These are phyloP conservation scores for Huntiella decipiens DNA, from an alignment of 2,329 filamentous ascomycete genomes.

Conservation along the genomic window DNA sequence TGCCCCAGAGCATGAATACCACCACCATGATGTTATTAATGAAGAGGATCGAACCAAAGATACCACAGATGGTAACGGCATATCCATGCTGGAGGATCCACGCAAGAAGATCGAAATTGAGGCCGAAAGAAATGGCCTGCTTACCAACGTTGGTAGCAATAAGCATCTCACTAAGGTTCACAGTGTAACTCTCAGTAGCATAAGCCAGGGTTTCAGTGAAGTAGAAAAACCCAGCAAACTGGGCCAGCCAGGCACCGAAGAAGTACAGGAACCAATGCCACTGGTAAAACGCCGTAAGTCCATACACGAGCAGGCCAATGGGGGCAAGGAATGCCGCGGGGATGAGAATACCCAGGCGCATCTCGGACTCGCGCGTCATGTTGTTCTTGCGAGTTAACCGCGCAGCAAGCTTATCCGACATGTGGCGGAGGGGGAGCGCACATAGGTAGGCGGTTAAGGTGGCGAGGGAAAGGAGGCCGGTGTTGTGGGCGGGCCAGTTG, in stretches of 20 bases:
- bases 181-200: conserved; percentile 38
- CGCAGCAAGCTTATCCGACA: conserved; percentile 25
- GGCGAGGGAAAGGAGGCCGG: conserved; percentile 23
- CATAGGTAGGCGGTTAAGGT: conserved; percentile 19
- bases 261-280: conserved; percentile 30
- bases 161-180: conserved; percentile 42
- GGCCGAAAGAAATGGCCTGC: conserved; percentile 34
- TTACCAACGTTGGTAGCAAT: conserved; percentile 40
- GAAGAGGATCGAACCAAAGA: conserved; percentile 28
- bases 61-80: conserved; percentile 30
- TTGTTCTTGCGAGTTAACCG: conserved; percentile 24
- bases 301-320: conserved; percentile 25
- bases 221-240: conserved; percentile 33
- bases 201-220: conserved; percentile 41
- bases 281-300: conserved; percentile 19
- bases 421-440: conserved; percentile 26
- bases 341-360: conserved; percentile 24
- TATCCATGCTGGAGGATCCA: conserved; percentile 32
- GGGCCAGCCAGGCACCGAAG: conserved; percentile 27
- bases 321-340: conserved; percentile 22
- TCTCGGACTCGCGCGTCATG: conserved; percentile 30
- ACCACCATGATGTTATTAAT: conserved; percentile 29
- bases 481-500: conserved; percentile 25
- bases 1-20: conserved; percentile 31
- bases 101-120: conserved; percentile 29